Conservation (phyloP, 108 stramenopile genomes). For the Aureococcus anophagefferens region DNA sequence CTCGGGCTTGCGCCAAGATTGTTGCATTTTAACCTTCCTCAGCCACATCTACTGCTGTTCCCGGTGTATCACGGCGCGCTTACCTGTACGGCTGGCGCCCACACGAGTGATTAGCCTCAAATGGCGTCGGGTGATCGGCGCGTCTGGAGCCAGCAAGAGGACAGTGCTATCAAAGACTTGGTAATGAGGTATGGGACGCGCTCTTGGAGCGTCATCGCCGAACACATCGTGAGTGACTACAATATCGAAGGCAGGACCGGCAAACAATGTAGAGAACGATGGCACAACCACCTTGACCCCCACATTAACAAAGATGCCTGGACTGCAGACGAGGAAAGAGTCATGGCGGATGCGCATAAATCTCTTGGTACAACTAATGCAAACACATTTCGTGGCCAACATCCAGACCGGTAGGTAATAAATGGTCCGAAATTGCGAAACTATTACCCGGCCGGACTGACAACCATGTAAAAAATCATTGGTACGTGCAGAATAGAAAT, state of each 20-base stretch:
- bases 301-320: conserved; percentile 46
- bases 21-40: too few relatives aligned
- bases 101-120: too few relatives aligned
- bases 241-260: conserved; percentile 46
- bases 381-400: too few relatives aligned
- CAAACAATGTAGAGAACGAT: conserved; percentile 68
- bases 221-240: conserved; percentile 25
- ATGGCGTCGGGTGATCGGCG: conserved; percentile 19
- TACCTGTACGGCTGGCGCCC: too few relatives aligned
- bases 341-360: conserved; percentile 36
- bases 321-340: conserved; percentile 53
- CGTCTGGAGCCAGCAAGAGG: conserved; percentile 19
- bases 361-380: too few relatives aligned
- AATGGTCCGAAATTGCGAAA: conserved; percentile 44
- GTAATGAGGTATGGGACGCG: conserved; percentile 37
- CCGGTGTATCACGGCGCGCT: too few relatives aligned
- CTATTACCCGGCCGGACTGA: conserved; percentile 36
- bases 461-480: conserved; percentile 39
- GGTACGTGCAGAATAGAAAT: too few relatives aligned
- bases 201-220: conserved; percentile 41
- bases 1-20: too few relatives aligned
- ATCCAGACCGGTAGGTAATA: conserved; percentile 36
- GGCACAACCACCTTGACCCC: conserved; percentile 63
- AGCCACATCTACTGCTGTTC: too few relatives aligned
- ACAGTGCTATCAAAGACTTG: conserved; percentile 25